These are phyloP conservation scores for Rhizophora mangle DNA, from an alignment of 345 rosid genomes.

Conservation along the genomic window DNA sequence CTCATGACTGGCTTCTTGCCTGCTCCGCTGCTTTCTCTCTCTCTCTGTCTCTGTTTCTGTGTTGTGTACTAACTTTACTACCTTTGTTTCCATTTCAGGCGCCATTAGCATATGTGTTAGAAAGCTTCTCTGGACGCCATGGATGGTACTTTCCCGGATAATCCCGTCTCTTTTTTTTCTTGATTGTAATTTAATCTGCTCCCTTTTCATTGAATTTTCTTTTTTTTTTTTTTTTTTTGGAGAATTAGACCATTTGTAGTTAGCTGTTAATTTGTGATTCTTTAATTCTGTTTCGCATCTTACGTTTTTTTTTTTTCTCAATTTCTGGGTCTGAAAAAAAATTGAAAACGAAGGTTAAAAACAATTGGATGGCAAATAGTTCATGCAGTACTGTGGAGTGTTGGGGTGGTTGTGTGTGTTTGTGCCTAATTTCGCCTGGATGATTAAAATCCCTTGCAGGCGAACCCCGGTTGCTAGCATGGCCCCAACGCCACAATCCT, in stretches of 20 bases:
- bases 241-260: background rate
- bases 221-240: background rate
- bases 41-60: background rate
- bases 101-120: slow-evolving; percentile 35
- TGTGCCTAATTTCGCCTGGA: background rate
- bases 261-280: background rate
- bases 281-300: background rate
- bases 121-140: slow-evolving; percentile 28
- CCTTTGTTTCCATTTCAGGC: slow-evolving; percentile 30
- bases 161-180: background rate
- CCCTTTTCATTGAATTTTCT: background rate
- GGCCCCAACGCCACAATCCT: no score
- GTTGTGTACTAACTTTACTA: background rate
- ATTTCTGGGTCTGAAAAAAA: background rate
- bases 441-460: no score
- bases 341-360: background rate
- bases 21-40: slow-evolving; percentile 6
- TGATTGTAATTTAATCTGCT: background rate
- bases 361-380: no score
- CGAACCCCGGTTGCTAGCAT: no score
- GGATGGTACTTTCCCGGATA: slow-evolving; percentile 46
- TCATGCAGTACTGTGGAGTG: background rate
- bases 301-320: background rate
- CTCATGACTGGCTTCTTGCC: slow-evolving; percentile 15
- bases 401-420: background rate